phyloP scores from a whole-genome alignment of 2,329 filamentous ascomycete species.

The Fusarium sp. region DNA sequence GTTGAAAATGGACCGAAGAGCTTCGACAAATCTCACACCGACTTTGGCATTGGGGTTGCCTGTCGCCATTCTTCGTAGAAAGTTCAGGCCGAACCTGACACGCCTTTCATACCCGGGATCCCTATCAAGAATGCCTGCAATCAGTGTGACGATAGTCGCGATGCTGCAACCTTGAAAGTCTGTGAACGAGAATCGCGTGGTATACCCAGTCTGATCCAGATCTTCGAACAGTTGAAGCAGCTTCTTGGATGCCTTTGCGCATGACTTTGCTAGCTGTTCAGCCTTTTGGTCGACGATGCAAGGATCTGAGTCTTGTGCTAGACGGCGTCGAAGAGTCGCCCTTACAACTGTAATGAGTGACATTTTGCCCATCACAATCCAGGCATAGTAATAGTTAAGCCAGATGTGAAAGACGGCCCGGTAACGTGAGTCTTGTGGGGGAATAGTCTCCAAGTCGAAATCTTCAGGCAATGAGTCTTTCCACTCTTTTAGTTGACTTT shows the following conservation, averaged over 20 bases:
- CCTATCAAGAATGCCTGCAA: neutral
- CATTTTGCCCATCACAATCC: neutral
- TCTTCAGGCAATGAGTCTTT: neutral
- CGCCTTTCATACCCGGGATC: neutral
- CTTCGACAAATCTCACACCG: slow-evolving; percentile 2
- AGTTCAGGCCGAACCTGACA: neutral
- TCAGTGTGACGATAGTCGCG: neutral
- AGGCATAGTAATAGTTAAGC: neutral
- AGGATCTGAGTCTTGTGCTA: neutral
- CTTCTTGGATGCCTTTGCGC: slow-evolving; percentile 1
- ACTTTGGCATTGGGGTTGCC: neutral
- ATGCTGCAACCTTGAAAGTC: slow-evolving; percentile 9
- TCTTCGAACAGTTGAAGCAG: neutral
- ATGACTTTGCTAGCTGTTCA: slow-evolving; percentile 1
- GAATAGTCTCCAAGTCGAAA: neutral
- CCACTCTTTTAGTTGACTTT: neutral
- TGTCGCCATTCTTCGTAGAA: neutral
- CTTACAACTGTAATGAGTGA: neutral
- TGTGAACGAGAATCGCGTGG: neutral
- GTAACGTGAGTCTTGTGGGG: neutral
- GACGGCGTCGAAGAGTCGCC: neutral
- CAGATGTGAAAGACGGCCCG: slow-evolving; percentile 1
- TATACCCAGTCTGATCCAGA: neutral
- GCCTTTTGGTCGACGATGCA: neutral
- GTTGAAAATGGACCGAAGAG: neutral